Evolutionary conservation across 2,329 filamentous ascomycete species (phyloP).

Genomic region (Colletotrichum sp.): DNA sequence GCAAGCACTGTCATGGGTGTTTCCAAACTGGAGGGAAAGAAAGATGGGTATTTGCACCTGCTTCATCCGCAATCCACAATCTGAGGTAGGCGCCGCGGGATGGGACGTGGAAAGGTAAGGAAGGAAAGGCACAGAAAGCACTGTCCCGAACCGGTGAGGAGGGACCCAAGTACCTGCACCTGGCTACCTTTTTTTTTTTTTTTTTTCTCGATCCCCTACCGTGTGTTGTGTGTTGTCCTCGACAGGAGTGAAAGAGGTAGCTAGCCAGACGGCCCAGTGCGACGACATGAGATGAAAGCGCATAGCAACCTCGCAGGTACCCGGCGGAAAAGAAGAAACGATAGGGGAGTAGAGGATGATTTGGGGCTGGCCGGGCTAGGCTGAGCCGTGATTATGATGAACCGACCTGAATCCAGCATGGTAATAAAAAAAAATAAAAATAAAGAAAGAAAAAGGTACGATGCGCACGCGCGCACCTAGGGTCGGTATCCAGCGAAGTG

Average conservation of each 20-base stretch:
- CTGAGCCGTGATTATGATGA: slow-evolving; percentile 3
- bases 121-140: neutral
- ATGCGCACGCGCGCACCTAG: neutral
- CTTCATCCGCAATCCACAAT: neutral
- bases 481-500: neutral
- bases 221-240: neutral
- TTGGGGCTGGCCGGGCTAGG: slow-evolving; percentile 1
- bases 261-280: neutral
- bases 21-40: neutral
- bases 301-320: neutral
- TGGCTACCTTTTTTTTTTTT: neutral
- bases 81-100: neutral
- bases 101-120: neutral
- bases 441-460: neutral
- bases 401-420: neutral
- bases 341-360: neutral
- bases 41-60: neutral
- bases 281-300: neutral
- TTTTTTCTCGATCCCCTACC: neutral
- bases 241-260: neutral
- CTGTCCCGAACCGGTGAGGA: neutral
- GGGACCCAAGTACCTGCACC: neutral
- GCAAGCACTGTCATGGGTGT: slow-evolving; percentile 6
- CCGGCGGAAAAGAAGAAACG: slow-evolving; percentile 6
- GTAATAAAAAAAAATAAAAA: neutral